Base-by-base conservation (phyloP, 2,329 filamentous ascomycete genomes). In the Fusarium sublunatum region DNA sequence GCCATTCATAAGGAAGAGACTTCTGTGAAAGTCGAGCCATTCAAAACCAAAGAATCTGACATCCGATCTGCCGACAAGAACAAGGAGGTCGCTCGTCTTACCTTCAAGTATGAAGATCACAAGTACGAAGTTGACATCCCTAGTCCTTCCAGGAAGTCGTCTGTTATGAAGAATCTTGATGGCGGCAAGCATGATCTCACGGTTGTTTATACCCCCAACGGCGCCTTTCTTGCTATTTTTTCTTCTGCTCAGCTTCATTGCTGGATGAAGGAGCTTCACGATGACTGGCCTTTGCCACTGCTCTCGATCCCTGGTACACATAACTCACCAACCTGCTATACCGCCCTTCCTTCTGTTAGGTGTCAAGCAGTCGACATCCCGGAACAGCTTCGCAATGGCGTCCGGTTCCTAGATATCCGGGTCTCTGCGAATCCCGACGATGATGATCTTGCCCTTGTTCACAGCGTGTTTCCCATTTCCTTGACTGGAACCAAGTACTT, bases 261-360 rank as follows among this genome's bases (percentile, higher is more conserved):
- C 49, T 97, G 95, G 95, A 98, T 98, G 93, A 77, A 82, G 53
- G 83, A 88, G 60, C 82, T 98, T 38, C 81, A 84, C 58, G 86
- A 93, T 70, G 83, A 87, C 19, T 89, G 87, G 47, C 88, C 92
- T 2, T 81, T 98, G 5, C 91, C 91, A 1, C 84, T 89, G 3
- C 86, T 99, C 45, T 95, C 91, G 45, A 95, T 98, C 62, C 95
- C 95, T 0, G 95, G 95, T 64, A 97, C 95, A 0, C 95, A 99
- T 81, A 98, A 99, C 79, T 92, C 91, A 15, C 92, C 95, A 7
- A 96, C 93, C 9, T 90, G 86, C 78, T 84, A 96, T 80, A 84
- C 86, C 44, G 93, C 95, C 11, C 84, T 97, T 6, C 95, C 95
- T 2, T 96, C 92, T 2, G 95, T 98, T 34, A 90, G 95, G 35